phyloP scores from a whole-genome alignment of 225 moss, liverwort and hornwort species.

The Marchantia paleacea region DNA sequence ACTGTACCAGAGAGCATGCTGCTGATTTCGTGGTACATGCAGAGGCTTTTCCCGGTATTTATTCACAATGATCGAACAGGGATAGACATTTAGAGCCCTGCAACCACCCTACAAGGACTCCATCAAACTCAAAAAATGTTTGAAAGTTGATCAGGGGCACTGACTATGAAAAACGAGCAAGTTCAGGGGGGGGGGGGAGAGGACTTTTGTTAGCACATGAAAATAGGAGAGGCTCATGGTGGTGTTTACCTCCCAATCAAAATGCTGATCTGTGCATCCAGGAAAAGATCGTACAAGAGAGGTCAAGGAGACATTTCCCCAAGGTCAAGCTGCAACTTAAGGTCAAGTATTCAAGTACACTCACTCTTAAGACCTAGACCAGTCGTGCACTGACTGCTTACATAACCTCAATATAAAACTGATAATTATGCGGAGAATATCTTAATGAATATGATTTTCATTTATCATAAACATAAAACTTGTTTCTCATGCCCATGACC shows the following conservation, averaged over 20 bases:
- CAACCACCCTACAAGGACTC: constrained; percentile 9
- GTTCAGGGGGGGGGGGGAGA: not conserved
- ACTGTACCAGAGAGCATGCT: constrained; percentile 92
- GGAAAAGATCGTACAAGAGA: constrained; percentile 29
- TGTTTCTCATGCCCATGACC: not conserved
- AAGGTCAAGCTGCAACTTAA: constrained; percentile 47
- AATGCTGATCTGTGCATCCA: constrained; percentile 67
- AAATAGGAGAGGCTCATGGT: not conserved
- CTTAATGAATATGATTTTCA: not conserved
- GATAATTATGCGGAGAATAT: too few relatives aligned
- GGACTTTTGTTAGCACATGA: not conserved
- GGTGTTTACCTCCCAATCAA: constrained; percentile 67
- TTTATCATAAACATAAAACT: not conserved
- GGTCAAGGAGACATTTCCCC: constrained; percentile 60
- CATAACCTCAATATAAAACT: not conserved
- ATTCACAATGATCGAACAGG: constrained; percentile 69
- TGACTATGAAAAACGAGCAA: not conserved
- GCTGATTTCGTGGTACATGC: constrained; percentile 67
- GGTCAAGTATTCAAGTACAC: constrained; percentile 46
- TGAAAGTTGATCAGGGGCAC: not conserved
- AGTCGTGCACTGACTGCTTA: not conserved
- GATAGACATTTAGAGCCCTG: constrained; percentile 73
- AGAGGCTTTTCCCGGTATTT: constrained; percentile 46
- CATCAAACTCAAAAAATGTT: not conserved
- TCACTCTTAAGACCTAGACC: not conserved